Evolutionary conservation across 2,329 filamentous ascomycete species (phyloP).

Genomic region (Trichophyton simii): DNA sequence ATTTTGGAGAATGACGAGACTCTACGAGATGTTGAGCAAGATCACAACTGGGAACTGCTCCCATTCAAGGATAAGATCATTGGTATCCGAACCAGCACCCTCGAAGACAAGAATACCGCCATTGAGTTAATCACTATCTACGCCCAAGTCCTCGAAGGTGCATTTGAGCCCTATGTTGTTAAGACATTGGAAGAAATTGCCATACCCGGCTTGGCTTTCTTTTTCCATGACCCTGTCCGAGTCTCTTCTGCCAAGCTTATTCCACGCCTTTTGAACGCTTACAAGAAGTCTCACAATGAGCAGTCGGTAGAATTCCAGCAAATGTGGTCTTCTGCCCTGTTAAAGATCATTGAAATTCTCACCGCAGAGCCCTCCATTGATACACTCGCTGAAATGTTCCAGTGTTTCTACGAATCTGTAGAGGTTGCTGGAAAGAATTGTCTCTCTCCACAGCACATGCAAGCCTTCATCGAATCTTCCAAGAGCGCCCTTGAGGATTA

Average conservation of each 20-base stretch:
- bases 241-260: constrained; percentile 92
- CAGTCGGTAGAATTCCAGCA: constrained; percentile 66
- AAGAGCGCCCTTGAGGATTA: constrained; percentile 84
- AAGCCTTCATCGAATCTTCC: constrained; percentile 73
- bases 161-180: constrained; percentile 81
- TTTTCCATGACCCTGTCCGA: constrained; percentile 96
- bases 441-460: constrained; percentile 66
- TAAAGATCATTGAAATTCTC: constrained; percentile 85
- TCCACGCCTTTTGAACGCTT: constrained; percentile 81
- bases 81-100: constrained; percentile 88
- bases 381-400: constrained; percentile 96
- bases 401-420: constrained; percentile 97
- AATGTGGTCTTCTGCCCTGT: constrained; percentile 74
- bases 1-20: constrained; percentile 90
- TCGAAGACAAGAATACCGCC: constrained; percentile 99
- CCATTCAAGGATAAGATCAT: constrained; percentile 97
- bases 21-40: constrained; percentile 80
- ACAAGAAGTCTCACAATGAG: constrained; percentile 79
- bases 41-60: constrained; percentile 95
- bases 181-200: constrained; percentile 96
- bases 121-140: constrained; percentile 97
- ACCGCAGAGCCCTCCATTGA: constrained; percentile 91
- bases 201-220: constrained; percentile 85
- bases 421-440: constrained; percentile 84
- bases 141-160: constrained; percentile 82